phyloP scores from a whole-genome alignment of 2,329 filamentous ascomycete genomes.

The Aspergillus japonicus region DNA sequence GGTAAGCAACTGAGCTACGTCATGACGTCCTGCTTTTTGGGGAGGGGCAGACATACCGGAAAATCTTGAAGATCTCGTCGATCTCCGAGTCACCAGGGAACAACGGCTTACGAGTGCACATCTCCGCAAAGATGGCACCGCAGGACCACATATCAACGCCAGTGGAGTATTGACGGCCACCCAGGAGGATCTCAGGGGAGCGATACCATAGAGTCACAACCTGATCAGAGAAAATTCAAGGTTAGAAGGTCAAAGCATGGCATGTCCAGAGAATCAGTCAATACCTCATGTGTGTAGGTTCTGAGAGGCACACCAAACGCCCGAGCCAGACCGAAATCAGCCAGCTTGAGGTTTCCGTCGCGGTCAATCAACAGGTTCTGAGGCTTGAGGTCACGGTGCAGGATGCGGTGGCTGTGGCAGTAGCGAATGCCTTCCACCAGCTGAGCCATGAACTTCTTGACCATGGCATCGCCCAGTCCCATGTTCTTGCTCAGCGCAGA shows the following conservation, averaged over 20 bases:
- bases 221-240: slow-evolving; percentile 32
- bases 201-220: slow-evolving; percentile 95
- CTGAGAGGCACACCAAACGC: slow-evolving; percentile 88
- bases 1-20: slow-evolving; percentile 14
- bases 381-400: slow-evolving; percentile 86
- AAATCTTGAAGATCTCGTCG: slow-evolving; percentile 93
- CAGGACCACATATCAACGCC: slow-evolving; percentile 96
- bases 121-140: slow-evolving; percentile 92
- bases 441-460: slow-evolving; percentile 92
- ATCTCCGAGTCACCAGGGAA: slow-evolving; percentile 93
- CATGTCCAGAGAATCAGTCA: not conserved
- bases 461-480: slow-evolving; percentile 74
- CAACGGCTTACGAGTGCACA: slow-evolving; percentile 89
- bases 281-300: slow-evolving; percentile 85
- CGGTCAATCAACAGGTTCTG: slow-evolving; percentile 85
- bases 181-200: slow-evolving; percentile 83
- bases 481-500: slow-evolving; percentile 64
- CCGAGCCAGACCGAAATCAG: slow-evolving; percentile 84
- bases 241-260: slow-evolving; percentile 11
- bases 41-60: slow-evolving; percentile 60
- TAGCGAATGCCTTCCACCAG: slow-evolving; percentile 80
- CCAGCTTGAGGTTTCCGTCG: slow-evolving; percentile 85
- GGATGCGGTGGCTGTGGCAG: slow-evolving; percentile 82
- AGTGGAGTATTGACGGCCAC: slow-evolving; percentile 87
- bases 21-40: not conserved